phyloP scores from a whole-genome alignment of 441 rosid genomes.

The Jatropha multifida region DNA sequence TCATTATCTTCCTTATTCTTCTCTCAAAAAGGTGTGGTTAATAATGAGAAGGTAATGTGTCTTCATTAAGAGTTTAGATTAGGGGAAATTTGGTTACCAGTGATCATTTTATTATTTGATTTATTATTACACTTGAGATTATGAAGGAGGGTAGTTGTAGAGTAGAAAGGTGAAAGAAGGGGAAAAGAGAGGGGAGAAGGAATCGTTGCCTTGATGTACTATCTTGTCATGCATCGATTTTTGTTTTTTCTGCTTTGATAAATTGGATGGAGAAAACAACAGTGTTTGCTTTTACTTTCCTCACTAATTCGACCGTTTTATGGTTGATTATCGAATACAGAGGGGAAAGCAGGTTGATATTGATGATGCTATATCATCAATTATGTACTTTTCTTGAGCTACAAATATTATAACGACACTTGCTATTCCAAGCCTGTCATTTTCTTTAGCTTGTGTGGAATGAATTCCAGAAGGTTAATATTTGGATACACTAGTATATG shows the following conservation, averaged over 20 bases:
- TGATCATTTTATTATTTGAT: constrained; percentile 33
- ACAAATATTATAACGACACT: constrained; percentile 22
- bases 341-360: constrained; percentile 16
- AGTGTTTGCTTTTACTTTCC: constrained; percentile 18
- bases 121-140: constrained; percentile 27
- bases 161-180: constrained; percentile 11
- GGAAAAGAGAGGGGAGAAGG: not conserved
- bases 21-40: constrained; percentile 85
- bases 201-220: constrained; percentile 34
- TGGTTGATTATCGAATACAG: constrained; percentile 19
- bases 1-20: constrained; percentile 77
- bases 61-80: constrained; percentile 27
- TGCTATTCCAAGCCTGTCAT: not conserved
- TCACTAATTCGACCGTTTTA: constrained; percentile 14
- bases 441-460: too few relatives aligned
- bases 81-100: constrained; percentile 28
- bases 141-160: constrained; percentile 22
- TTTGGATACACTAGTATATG: not conserved
- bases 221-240: constrained; percentile 19
- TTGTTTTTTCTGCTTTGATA: constrained; percentile 27
- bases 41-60: constrained; percentile 21
- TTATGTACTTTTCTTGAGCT: constrained; percentile 30
- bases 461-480: not conserved
- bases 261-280: constrained; percentile 18
- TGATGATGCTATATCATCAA: constrained; percentile 6